phyloP scores from a whole-genome alignment of 345 rosid genomes.

The Syzygium oleosum region DNA sequence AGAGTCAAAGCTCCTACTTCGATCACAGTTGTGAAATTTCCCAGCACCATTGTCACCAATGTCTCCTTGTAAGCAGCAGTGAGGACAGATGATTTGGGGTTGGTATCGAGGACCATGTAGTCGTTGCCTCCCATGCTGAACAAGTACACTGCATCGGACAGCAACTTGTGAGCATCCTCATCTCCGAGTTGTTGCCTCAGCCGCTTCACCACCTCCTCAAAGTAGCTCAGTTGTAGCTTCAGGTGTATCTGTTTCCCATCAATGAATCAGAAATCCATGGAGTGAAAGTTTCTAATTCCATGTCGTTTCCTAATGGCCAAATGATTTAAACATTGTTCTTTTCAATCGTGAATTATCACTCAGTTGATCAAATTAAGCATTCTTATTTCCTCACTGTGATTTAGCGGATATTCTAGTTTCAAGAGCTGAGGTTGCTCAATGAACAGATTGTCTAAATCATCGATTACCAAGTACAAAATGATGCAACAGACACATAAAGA shows the following conservation, averaged over 20 bases:
- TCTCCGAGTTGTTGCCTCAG: slow-evolving; percentile 7
- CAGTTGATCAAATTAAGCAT: not conserved
- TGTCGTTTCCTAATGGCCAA: not conserved
- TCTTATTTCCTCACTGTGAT: not conserved
- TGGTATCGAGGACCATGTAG: not conserved
- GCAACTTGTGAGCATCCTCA: not conserved
- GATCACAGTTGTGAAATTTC: slow-evolving; percentile 2
- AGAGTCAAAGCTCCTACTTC: not conserved
- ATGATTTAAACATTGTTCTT: not conserved
- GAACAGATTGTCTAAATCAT: not conserved
- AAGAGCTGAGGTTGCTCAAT: not conserved
- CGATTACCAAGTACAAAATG: not conserved
- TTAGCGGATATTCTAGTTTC: not conserved
- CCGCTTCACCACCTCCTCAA: not conserved
- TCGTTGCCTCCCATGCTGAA: slow-evolving; percentile 23
- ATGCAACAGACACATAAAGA: not conserved
- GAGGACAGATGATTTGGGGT: not conserved
- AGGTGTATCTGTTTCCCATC: not conserved
- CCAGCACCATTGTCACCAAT: slow-evolving; percentile 5
- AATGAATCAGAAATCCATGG: not conserved
- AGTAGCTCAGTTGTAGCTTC: slow-evolving; percentile 4
- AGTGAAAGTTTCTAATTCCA: not conserved
- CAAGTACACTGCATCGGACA: slow-evolving; percentile 6
- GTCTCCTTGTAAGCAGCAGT: not conserved
- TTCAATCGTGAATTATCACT: not conserved